Evolutionary conservation across 164 flowering plant species (phyloP), one percentile per base, ranked within the genome.

Genomic region (Saururus chinensis): DNA sequence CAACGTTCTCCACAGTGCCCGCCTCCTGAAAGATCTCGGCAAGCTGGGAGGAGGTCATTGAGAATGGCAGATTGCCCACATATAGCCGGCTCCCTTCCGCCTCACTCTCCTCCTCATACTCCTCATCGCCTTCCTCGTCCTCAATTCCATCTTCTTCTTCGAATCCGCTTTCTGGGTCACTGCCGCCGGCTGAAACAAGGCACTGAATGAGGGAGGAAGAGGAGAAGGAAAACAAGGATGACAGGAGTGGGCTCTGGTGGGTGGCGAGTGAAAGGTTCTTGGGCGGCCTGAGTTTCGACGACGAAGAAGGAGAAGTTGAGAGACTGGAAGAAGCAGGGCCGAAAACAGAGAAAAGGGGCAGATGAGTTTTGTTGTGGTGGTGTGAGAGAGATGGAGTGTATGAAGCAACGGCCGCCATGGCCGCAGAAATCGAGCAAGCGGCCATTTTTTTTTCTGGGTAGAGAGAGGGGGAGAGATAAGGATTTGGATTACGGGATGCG

Each of bases 1-100:
- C 89, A 21, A 72, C 87, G 56, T 73, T 51, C 37, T 53, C 66
- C 24, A 92, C 96, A 30, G 61, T 60, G 52, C 98, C 98, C 57
- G 91, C 90, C 70, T 87, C 87, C 6, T 56, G 66, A 49, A 92
- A 92, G 48, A 79, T 35, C 59, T 88, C 80, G 9, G 78, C 49
- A 72, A 92, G 77, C 57, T 87, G 77, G 9, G 81, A 63, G 56
- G 90, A 69, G 51, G 85, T 83, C 80, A 85, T 81, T 0, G 88
- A 35, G 64, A 73, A 92, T 0, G 96, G 89, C 69, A 92, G 80
- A 56, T 88, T 91, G 20, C 98, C 98, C 53, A 91, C 88, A 51
- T 80, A 91, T 14, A 92, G 68, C 64, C 84, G 84, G 51, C 80
- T 74, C 6, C 58, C 60, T 19, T n/a, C 60, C 19, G 35, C 60